A percentile compares a stretch with the other conserved stretches of the same genome.
Conservation (phyloP, 305 asterid species). For the Ajuga reptans region DNA sequence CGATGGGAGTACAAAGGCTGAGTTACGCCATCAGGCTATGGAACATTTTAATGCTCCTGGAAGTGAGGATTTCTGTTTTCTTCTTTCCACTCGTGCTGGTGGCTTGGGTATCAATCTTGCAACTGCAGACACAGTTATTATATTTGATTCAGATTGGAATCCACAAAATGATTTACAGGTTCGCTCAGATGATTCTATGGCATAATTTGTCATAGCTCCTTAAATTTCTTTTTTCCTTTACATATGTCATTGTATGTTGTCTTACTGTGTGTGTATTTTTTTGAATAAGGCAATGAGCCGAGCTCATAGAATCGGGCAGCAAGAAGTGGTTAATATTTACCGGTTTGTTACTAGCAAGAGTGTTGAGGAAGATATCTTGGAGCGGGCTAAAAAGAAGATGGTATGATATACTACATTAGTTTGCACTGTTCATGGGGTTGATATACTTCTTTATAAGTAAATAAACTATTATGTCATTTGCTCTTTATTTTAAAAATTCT, state of each 20-base stretch:
- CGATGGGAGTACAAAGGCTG: constrained; percentile 98
- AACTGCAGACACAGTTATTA: constrained; percentile 97
- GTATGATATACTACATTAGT: constrained; percentile 34
- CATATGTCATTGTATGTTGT: not conserved
- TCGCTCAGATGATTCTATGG: constrained; percentile 14
- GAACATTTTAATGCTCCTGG: constrained; percentile 98
- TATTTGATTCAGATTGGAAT: constrained; percentile 99
- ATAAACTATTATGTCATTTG: constrained; percentile 2
- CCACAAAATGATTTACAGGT: constrained; percentile 99
- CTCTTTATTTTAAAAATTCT: not conserved
- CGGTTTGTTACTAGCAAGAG: constrained; percentile 98
- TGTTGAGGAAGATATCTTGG: constrained; percentile 98
- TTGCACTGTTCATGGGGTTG: constrained; percentile 8
- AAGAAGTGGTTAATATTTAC: constrained; percentile 96
- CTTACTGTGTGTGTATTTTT: constrained; percentile 15
- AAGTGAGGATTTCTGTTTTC: constrained; percentile 98
- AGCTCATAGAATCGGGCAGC: constrained; percentile 99
- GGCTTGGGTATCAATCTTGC: constrained; percentile 99
- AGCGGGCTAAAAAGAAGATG: constrained; percentile 99
- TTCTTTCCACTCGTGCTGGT: constrained; percentile 99
- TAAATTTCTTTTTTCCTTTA: not conserved
- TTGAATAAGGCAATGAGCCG: constrained; percentile 94
- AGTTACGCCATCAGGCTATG: constrained; percentile 98
- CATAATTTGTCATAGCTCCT: not conserved
- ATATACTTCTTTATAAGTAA: not conserved